phyloP scores from a whole-genome alignment of 176 grass and related monocot genomes.

The Zea mays region Zm-B73-REFERENCE-NAM-5.0 NC_050100.1:18742501-18743000 shows the following conservation, averaged over 20 bases:
- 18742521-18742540: constrained; percentile 78
- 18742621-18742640: not conserved
- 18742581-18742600: not conserved
- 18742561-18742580: not conserved
- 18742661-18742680: constrained; percentile 94
- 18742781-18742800: constrained; percentile 83
- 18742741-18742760: constrained; percentile 89
- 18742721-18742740: constrained; percentile 83
- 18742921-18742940: constrained; percentile 20
- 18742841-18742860: constrained; percentile 61
- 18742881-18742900: not conserved
- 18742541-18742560: constrained; percentile 62
- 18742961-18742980: constrained; percentile 58
- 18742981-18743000: constrained; percentile 38
- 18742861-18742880: constrained; percentile 16
- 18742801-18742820: constrained; percentile 90
- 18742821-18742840: constrained; percentile 86
- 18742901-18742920: not conserved
- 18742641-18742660: constrained; percentile 60
- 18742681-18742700: constrained; percentile 77
- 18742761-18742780: constrained; percentile 91
- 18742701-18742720: constrained; percentile 94
- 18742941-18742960: constrained; percentile 60
- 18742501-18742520: constrained; percentile 32
- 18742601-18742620: constrained; percentile 10